These are phyloP conservation scores for Aureobasidium mangrovei DNA, from an alignment of 2,329 filamentous ascomycete genomes.

Conservation along the genomic window DNA sequence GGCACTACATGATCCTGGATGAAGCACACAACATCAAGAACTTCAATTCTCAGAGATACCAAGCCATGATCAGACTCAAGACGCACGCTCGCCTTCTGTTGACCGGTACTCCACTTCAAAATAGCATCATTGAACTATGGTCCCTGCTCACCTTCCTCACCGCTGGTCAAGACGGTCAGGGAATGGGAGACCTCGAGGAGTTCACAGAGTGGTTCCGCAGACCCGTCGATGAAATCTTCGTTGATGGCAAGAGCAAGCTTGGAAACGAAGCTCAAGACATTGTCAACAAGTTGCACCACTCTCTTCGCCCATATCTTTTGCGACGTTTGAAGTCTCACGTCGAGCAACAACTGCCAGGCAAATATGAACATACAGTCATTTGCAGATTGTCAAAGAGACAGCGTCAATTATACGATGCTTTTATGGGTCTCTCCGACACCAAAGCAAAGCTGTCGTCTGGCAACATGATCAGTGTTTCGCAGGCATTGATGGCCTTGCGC, in stretches of 20 bases:
- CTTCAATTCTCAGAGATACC: constrained; percentile 96
- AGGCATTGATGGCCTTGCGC: constrained; percentile 92
- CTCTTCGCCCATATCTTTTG: constrained; percentile 83
- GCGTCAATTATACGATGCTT: constrained; percentile 91
- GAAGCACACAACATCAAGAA: constrained; percentile 99
- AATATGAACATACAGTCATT: constrained; percentile 95
- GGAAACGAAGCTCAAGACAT: constrained; percentile 89
- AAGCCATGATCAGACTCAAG: constrained; percentile 87
- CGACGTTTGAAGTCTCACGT: constrained; percentile 91
- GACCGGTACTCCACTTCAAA: constrained; percentile 91
- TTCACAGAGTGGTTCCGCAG: constrained; percentile 95
- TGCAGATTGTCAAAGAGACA: constrained; percentile 93
- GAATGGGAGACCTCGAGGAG: constrained; percentile 89
- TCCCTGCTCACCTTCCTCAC: constrained; percentile 94
- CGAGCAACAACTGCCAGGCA: constrained; percentile 97
- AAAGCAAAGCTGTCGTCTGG: constrained; percentile 81
- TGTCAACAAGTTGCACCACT: constrained; percentile 87
- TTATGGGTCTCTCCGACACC: constrained; percentile 83
- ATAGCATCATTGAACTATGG: constrained; percentile 95
- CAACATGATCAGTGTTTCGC: constrained; percentile 96
- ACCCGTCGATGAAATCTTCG: constrained; percentile 90
- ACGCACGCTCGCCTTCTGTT: constrained; percentile 79
- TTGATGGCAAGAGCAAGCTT: constrained; percentile 87
- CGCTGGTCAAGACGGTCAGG: constrained; percentile 70
- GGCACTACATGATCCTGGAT: constrained; percentile 98